Base-by-base conservation (phyloP, 1,284 basidiomycete species). In the Coniophora puteana region DNA sequence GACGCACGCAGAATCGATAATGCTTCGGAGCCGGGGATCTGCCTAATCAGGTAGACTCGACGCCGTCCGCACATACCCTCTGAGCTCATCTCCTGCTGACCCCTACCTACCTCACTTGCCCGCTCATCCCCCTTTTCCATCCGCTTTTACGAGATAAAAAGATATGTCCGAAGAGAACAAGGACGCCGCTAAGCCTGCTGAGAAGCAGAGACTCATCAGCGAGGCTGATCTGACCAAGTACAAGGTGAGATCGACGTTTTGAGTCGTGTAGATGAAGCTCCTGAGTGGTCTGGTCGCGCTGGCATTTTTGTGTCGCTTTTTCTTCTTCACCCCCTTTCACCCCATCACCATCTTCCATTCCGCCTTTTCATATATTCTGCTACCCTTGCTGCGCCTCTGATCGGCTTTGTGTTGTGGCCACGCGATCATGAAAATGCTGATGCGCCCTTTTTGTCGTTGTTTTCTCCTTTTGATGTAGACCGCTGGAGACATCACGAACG, bases 401-500 rank as follows among this genome's bases (percentile, higher is more conserved):
- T 31, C 20, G 29, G 29, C 29, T 31, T 31, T 31, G n/a, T 14
- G 17, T 21, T 35, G 12, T 16, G 25, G 12, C 25, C 35, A 37
- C 22, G 12, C 35, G 12, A 17, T 40, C 35, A 29, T 23, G 31
- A 30, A 26, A 28, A 21, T 14, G 35, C 41, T 50, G 25, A 58
- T 40, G 32, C 32, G 44, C 16, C 8, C 33, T 36, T 33, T 17
- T 16, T 34, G 45, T 38, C 46, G 32, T 29, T 37, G 36, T 34
- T 35, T n/a, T n/a, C n/a, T n/a, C n/a, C n/a, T n/a, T n/a, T n/a
- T n/a, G n/a, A n/a, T n/a, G n/a, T 50, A 95, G 86, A 76, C 80
- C 22, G 93, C 94, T 20, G 92, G 90, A 47, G 92, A 96, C 54
- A 92, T 96, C 63, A 82, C 90, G 34, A 78, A 88, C 58, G 78